Conservation (phyloP, 768 basidiomycete species). For the Amanita polypyramis region DNA sequence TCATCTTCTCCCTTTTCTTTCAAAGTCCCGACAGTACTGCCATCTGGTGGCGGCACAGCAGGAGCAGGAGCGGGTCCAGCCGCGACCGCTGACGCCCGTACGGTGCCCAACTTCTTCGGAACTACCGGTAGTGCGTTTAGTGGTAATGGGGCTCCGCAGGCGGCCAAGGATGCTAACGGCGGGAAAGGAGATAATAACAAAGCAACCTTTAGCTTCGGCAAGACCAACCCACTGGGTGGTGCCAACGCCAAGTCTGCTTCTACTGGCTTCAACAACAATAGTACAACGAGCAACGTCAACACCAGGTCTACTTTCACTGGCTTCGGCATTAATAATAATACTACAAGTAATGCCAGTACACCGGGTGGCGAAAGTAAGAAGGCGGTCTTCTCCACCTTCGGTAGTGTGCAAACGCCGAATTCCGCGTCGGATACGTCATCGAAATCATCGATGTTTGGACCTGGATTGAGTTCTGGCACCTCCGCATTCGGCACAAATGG, state of each 20-base stretch:
- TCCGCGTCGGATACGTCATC: not conserved
- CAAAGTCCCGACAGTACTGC: not conserved
- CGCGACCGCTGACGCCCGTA: not conserved
- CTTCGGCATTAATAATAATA: not conserved
- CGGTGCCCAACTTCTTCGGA: constrained; percentile 2
- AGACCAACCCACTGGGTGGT: not conserved
- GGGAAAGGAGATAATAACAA: not conserved
- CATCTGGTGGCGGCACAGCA: not conserved
- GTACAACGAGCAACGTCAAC: not conserved
- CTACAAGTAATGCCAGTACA: not conserved
- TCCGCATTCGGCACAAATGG: not conserved
- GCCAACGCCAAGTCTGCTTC: not conserved
- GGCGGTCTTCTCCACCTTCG: not conserved
- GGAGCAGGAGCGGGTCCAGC: not conserved
- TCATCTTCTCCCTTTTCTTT: not conserved
- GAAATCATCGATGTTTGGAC: not conserved
- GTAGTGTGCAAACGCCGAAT: not conserved
- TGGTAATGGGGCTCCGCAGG: not conserved
- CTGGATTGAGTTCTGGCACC: not conserved
- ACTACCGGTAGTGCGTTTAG: not conserved
- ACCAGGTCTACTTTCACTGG: not conserved
- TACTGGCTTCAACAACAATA: not conserved
- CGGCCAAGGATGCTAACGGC: not conserved
- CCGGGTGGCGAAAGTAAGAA: not conserved
- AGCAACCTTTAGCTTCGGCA: not conserved